These are phyloP conservation scores for Cydonia oblonga DNA, from an alignment of 331 rosid genomes.

Conservation along the genomic window DNA sequence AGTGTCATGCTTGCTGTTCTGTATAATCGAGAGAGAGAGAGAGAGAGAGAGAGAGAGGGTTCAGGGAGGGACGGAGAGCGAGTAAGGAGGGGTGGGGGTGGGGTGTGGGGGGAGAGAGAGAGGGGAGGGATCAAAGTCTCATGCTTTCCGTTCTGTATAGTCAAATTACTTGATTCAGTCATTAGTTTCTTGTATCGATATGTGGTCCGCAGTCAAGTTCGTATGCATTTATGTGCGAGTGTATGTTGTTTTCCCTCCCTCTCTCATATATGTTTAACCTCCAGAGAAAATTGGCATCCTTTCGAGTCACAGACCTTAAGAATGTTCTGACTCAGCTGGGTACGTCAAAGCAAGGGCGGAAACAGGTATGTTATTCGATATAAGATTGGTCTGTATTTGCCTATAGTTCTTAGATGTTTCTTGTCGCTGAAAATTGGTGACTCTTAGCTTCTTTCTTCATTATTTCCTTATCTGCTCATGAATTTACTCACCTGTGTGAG, in stretches of 20 bases:
- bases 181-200: neutral
- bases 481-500: neutral
- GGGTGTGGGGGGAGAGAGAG: neutral
- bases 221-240: neutral
- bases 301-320: constrained; percentile 90
- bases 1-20: neutral
- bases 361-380: constrained; percentile 56
- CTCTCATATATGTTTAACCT: neutral
- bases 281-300: constrained; percentile 67
- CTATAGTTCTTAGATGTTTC: neutral
- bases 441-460: neutral
- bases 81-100: no score
- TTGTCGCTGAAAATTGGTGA: neutral
- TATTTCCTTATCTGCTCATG: neutral
- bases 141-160: neutral
- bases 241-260: neutral
- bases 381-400: neutral
- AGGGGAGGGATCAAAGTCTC: neutral
- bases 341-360: constrained; percentile 90
- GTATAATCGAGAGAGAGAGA: neutral
- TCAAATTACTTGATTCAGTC: neutral
- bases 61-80: neutral
- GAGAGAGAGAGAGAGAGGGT: neutral
- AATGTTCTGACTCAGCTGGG: constrained; percentile 76
- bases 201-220: neutral